These are phyloP conservation scores for Diplosphaera chodatii DNA, from an alignment of 139 green algal species.

Conservation along the genomic window DNA sequence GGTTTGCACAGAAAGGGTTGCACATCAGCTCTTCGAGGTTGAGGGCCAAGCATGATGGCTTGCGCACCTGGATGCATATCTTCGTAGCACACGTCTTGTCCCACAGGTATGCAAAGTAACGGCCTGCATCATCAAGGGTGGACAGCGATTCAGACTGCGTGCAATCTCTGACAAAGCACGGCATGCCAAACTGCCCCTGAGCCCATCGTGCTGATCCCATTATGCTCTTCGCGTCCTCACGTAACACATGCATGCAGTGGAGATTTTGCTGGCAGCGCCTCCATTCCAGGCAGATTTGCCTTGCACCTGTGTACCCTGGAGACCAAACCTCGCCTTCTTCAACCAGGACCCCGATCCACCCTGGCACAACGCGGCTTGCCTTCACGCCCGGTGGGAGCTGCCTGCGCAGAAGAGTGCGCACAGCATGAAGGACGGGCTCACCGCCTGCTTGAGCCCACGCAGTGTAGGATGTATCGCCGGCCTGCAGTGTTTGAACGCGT, in stretches of 20 bases:
- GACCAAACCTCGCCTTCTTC: neutral
- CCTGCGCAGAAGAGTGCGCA: neutral
- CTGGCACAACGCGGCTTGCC: neutral
- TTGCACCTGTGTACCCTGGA: neutral
- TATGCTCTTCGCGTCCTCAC: too few species aligned
- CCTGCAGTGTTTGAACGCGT: too few species aligned
- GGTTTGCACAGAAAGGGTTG: too few species aligned
- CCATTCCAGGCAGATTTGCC: too few species aligned
- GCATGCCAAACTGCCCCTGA: too few species aligned
- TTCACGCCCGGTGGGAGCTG: neutral
- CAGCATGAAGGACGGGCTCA: neutral
- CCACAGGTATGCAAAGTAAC: neutral
- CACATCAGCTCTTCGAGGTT: too few species aligned
- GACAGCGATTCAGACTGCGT: neutral
- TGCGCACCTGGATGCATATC: neutral
- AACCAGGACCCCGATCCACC: conserved; percentile 11
- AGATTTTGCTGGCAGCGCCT: too few species aligned
- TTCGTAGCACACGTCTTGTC: neutral
- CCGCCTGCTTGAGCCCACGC: too few species aligned
- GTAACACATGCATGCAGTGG: too few species aligned
- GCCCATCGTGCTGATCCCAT: too few species aligned
- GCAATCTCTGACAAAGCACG: neutral
- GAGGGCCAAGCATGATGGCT: too few species aligned
- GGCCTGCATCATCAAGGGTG: neutral
- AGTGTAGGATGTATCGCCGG: too few species aligned